Conservation (phyloP, 306 rosid genomes). For the Phaseolus lunatus region DNA sequence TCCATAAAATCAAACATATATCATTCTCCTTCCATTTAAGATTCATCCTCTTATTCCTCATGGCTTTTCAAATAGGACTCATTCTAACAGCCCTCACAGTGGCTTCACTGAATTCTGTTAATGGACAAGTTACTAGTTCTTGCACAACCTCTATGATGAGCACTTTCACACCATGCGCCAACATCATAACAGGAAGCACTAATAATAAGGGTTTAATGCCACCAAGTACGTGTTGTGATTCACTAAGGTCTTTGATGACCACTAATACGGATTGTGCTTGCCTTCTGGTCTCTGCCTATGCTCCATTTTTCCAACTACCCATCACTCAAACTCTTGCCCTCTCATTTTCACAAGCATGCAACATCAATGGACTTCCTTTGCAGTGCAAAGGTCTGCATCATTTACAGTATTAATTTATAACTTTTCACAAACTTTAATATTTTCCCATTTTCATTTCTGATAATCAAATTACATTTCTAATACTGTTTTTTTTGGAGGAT, state of each 20-base stretch:
- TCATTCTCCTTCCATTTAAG: background rate
- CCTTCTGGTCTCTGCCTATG: conserved; percentile 62
- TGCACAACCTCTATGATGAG: conserved; percentile 70
- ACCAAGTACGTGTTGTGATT: conserved; percentile 59
- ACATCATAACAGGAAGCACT: conserved; percentile 77
- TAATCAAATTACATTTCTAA: conserved; percentile 29
- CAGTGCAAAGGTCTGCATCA: conserved; percentile 72
- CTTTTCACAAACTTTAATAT: conserved; percentile 19
- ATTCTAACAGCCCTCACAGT: conserved; percentile 36
- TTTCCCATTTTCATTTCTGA: conserved; percentile 13
- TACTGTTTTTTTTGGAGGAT: background rate
- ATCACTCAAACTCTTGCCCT: conserved; percentile 59
- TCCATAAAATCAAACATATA: too few relatives aligned
- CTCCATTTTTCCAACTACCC: conserved; percentile 64
- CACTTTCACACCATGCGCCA: conserved; percentile 82
- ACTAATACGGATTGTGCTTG: conserved; percentile 69
- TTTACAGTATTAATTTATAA: background rate
- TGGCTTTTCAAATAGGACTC: conserved; percentile 50
- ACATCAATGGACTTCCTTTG: conserved; percentile 41
- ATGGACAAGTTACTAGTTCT: conserved; percentile 56
- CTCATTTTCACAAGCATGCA: conserved; percentile 68
- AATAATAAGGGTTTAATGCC: conserved; percentile 57
- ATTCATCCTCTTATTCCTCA: conserved; percentile 26
- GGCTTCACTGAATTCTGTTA: conserved; percentile 39
- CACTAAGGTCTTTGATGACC: conserved; percentile 56